Percentiles rank a stretch among this genome's conserved stretches.
Conservation (phyloP, 257 asterid species). For the Solanum neorickii region DNA sequence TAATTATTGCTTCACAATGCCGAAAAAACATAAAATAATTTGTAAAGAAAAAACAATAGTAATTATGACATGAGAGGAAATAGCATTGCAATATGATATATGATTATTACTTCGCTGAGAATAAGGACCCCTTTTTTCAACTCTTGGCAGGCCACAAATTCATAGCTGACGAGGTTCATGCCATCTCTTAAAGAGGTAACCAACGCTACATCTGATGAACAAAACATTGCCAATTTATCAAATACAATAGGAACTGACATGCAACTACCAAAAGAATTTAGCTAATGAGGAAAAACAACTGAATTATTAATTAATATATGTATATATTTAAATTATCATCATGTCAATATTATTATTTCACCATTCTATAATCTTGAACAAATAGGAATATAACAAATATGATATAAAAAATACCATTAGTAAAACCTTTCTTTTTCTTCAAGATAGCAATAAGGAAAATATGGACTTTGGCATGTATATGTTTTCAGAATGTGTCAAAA, state of each 20-base stretch:
- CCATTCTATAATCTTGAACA: neutral
- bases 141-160: slow-evolving; percentile 96
- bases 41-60: neutral
- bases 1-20: neutral
- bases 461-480: neutral
- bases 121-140: slow-evolving; percentile 86
- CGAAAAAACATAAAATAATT: neutral
- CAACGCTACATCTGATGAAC: slow-evolving; percentile 76
- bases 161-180: slow-evolving; percentile 98
- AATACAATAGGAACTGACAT: slow-evolving; percentile 3
- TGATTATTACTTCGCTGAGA: slow-evolving; percentile 68
- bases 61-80: neutral
- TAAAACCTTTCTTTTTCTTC: neutral
- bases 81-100: neutral
- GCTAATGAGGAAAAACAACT: neutral
- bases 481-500: neutral
- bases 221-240: slow-evolving; percentile 5
- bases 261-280: slow-evolving; percentile 1
- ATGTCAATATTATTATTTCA: neutral
- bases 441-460: neutral
- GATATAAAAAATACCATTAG: neutral
- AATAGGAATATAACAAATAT: neutral
- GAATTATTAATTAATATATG: neutral
- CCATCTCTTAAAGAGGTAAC: slow-evolving; percentile 97
- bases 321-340: neutral